Conservation (phyloP, 805 yeast genomes). For the Candida vaughaniae region DNA sequence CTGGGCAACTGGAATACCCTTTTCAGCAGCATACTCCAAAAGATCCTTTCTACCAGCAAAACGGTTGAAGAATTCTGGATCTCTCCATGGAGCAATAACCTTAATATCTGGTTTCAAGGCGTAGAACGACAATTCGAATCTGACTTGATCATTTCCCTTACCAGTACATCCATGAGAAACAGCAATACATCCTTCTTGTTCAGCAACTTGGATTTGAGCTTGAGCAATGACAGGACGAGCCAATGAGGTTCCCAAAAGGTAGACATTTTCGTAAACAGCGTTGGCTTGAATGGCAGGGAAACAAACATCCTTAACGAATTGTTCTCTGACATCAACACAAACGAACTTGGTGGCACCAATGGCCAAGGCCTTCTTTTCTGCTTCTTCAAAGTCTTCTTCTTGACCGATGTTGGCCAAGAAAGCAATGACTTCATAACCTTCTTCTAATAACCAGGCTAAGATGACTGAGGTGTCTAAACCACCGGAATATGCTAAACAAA, state of each 20-base stretch:
- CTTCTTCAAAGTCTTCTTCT: constrained; percentile 98
- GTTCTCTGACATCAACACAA: constrained; percentile 89
- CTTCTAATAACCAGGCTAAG: constrained; percentile 95
- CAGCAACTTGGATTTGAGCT: constrained; percentile 97
- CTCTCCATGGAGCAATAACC: constrained; percentile 99
- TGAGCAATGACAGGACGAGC: constrained; percentile 99
- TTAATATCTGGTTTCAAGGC: constrained; percentile 96
- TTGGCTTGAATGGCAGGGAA: constrained; percentile 97
- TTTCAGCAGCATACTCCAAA: constrained; percentile 88
- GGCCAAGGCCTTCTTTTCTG: constrained; percentile 91
- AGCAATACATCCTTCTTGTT: constrained; percentile 96
- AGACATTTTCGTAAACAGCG: constrained; percentile 97
- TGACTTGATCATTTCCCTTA: constrained; percentile 98
- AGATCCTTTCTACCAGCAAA: constrained; percentile 98
- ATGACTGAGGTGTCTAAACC: constrained; percentile 98
- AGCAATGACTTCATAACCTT: constrained; percentile 97
- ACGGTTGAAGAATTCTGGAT: constrained; percentile 89
- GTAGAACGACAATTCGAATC: constrained; percentile 95
- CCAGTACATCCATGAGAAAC: constrained; percentile 99
- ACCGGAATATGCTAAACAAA: constrained; percentile 98
- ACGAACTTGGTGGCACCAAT: constrained; percentile 97
- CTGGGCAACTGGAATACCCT: constrained; percentile 92
- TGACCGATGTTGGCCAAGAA: constrained; percentile 99
- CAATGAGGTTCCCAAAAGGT: constrained; percentile 92
- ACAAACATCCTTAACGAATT: constrained; percentile 91